Evolutionary conservation across 768 basidiomycete species (phyloP).

Genomic region (Cytidiella melzeri): DNA sequence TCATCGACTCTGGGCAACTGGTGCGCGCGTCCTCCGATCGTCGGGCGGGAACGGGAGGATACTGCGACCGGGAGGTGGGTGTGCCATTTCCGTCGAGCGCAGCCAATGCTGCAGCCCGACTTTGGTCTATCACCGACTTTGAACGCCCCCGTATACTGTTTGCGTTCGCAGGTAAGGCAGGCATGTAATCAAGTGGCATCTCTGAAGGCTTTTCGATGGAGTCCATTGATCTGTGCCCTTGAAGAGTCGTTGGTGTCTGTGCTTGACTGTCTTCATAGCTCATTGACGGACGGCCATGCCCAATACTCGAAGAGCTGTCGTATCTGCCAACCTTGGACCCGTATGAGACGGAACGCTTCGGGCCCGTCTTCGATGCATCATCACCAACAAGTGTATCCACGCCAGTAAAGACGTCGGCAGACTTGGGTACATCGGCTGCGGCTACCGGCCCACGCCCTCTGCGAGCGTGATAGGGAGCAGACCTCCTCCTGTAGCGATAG

Average conservation of each 20-base stretch:
- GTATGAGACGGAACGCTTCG: background rate
- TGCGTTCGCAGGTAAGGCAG: background rate
- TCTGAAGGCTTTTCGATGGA: background rate
- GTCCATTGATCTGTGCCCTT: constrained; percentile 1
- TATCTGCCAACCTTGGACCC: background rate
- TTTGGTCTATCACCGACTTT: constrained; percentile 1
- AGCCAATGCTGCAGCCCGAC: constrained; percentile 6
- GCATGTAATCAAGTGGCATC: background rate
- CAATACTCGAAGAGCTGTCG: background rate
- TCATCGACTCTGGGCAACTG: too few species aligned
- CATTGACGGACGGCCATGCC: background rate
- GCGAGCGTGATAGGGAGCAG: background rate
- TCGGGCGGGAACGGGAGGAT: background rate
- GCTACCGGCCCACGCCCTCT: background rate
- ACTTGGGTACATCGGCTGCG: background rate
- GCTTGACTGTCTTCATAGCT: constrained; percentile 2
- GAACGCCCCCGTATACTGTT: background rate
- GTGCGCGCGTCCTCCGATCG: background rate
- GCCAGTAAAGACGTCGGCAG: background rate
- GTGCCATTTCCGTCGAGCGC: constrained; percentile 2
- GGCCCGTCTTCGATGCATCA: background rate
- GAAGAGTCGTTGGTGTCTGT: background rate
- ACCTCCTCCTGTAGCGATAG: background rate
- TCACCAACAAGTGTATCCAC: background rate
- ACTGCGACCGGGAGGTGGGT: background rate